Conservation (phyloP, 2,329 filamentous ascomycete genomes). For the Coniochaeta prunicola region DNA sequence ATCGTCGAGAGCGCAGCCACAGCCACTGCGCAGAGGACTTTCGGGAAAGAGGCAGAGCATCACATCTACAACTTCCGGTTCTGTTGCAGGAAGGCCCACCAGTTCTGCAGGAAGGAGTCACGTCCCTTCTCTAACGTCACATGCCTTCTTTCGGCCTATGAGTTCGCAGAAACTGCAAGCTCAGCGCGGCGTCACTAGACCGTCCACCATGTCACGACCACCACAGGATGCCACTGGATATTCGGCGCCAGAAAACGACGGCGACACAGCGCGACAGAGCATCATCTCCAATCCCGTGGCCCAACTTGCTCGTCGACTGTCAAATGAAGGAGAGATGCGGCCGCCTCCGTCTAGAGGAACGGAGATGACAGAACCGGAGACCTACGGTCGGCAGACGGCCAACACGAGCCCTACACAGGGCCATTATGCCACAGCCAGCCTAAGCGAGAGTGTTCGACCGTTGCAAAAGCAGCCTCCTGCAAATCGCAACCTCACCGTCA, state of each 20-base stretch:
- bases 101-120: constrained; percentile 76
- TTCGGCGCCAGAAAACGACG: constrained; percentile 10
- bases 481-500: constrained; percentile 42
- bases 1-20: constrained; percentile 44
- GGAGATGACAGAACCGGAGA: constrained; percentile 69
- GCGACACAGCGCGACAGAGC: constrained; percentile 47
- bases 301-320: constrained; percentile 21
- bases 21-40: constrained; percentile 46
- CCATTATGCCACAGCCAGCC: constrained; percentile 50
- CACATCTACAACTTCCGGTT: constrained; percentile 29
- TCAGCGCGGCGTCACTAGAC: constrained; percentile 59
- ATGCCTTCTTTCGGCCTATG: constrained; percentile 94
- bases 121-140: constrained; percentile 79
- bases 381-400: constrained; percentile 61
- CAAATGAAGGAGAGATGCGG: constrained; percentile 43
- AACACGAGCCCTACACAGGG: constrained; percentile 66
- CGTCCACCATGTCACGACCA: constrained; percentile 32
- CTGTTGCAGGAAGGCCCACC: constrained; percentile 44
- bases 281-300: constrained; percentile 42
- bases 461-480: constrained; percentile 46
- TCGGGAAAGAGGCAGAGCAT: constrained; percentile 36
- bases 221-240: constrained; percentile 14
- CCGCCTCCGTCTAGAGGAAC: constrained; percentile 70
- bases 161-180: constrained; percentile 92
- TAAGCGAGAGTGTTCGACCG: constrained; percentile 73